These are phyloP conservation scores for Annulohypoxylon bovei DNA, from an alignment of 495 filamentous ascomycete species.

Conservation along the genomic window DNA sequence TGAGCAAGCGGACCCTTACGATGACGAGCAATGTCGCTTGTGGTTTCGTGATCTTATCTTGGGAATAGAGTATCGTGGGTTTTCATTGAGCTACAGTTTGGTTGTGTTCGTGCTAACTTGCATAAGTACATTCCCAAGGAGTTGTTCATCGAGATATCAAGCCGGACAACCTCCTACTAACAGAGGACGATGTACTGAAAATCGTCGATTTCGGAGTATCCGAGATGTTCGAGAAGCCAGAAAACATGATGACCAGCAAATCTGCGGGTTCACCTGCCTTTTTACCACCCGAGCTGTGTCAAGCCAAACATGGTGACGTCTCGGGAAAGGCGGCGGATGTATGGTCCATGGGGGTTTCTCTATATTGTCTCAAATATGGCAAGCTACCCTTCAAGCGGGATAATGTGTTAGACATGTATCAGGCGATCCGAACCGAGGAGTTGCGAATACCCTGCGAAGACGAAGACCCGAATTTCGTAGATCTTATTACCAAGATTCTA, in stretches of 20 bases:
- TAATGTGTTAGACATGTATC: slow-evolving; percentile 85
- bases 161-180: slow-evolving; percentile 93
- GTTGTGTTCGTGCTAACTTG: slow-evolving; percentile 1
- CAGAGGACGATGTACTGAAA: slow-evolving; percentile 90
- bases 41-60: slow-evolving; percentile 97
- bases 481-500: slow-evolving; percentile 73
- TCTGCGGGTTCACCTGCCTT: slow-evolving; percentile 96
- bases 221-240: slow-evolving; percentile 94
- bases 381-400: slow-evolving; percentile 82
- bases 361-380: slow-evolving; percentile 93
- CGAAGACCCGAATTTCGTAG: slow-evolving; percentile 69
- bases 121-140: slow-evolving; percentile 85
- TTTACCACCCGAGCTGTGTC: slow-evolving; percentile 90
- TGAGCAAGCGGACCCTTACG: slow-evolving; percentile 83
- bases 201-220: slow-evolving; percentile 98
- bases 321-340: slow-evolving; percentile 92
- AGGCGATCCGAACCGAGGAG: slow-evolving; percentile 79
- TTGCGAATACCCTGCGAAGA: slow-evolving; percentile 61
- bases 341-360: slow-evolving; percentile 97
- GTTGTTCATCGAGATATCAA: slow-evolving; percentile 98
- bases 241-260: slow-evolving; percentile 91
- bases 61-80: slow-evolving; percentile 90
- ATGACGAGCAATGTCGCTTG: slow-evolving; percentile 81
- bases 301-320: slow-evolving; percentile 86
- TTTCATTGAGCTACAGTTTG: background rate